Evolutionary conservation across 805 yeast species (phyloP).

Genomic region (Wickerhamomyces alni): DNA sequence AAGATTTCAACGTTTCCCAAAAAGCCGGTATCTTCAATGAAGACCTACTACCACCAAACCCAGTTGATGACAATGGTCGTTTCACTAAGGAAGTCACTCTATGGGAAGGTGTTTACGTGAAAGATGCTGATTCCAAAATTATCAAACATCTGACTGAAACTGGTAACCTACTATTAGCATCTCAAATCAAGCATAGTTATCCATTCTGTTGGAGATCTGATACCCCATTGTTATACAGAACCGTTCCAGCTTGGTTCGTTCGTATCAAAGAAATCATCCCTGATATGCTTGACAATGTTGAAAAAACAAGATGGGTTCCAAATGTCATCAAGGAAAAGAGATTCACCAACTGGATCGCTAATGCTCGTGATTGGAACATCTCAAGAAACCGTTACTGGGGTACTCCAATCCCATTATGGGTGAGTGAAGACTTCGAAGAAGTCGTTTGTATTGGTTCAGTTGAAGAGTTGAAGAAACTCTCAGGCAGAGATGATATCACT

Average conservation of each 20-base stretch:
- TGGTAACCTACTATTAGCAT: constrained; percentile 68
- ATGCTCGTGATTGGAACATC: constrained; percentile 98
- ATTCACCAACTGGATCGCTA: constrained; percentile 96
- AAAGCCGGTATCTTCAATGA: constrained; percentile 70
- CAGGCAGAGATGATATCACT: constrained; percentile 75
- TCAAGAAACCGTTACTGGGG: constrained; percentile 99
- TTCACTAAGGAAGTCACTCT: constrained; percentile 72
- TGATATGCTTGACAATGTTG: constrained; percentile 80
- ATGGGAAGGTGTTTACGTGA: constrained; percentile 80
- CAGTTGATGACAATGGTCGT: constrained; percentile 89
- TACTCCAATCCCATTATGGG: constrained; percentile 98
- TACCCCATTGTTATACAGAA: constrained; percentile 91
- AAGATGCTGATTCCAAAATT: constrained; percentile 91
- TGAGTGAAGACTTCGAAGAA: constrained; percentile 87
- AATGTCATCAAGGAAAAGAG: constrained; percentile 84
- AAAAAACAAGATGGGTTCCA: constrained; percentile 93
- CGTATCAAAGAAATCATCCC: constrained; percentile 85
- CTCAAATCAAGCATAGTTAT: constrained; percentile 91
- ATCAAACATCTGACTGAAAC: constrained; percentile 75
- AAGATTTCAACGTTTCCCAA: constrained; percentile 82
- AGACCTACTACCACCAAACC: constrained; percentile 76
- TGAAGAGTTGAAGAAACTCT: constrained; percentile 75
- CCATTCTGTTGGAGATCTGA: constrained; percentile 99
- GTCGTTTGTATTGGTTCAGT: constrained; percentile 90
- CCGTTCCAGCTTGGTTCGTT: constrained; percentile 98